Conservation (phyloP, 192 early-diverging fungal species). For the Coemansia sp. region DNA sequence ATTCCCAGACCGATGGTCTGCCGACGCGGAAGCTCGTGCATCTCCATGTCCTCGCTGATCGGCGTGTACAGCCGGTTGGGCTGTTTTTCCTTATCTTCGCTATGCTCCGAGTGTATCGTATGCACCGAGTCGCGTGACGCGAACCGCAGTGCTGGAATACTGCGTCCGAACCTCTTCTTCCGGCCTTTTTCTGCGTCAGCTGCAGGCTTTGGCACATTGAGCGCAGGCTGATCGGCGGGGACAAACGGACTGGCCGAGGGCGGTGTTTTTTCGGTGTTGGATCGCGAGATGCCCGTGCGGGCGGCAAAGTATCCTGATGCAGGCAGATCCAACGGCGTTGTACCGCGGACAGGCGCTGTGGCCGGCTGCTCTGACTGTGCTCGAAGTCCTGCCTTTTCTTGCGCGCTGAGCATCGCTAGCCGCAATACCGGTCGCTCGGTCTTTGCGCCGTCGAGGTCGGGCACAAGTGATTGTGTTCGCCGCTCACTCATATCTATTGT, state of each 20-base stretch:
- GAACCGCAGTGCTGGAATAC: conserved; percentile 29
- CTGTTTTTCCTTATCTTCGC: not conserved
- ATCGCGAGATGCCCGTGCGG: conserved; percentile 15
- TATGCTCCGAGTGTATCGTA: conserved; percentile 25
- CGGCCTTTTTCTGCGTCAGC: not conserved
- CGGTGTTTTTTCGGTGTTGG: conserved; percentile 3
- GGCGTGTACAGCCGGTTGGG: conserved; percentile 22
- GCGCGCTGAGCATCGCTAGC: conserved; percentile 39
- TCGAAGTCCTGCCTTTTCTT: conserved; percentile 12
- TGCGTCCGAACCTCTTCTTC: conserved; percentile 4
- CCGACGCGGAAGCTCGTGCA: not conserved
- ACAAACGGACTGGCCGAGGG: conserved; percentile 10
- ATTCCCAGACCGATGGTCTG: conserved; percentile 4
- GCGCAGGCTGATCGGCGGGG: not conserved
- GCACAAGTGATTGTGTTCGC: conserved; percentile 12
- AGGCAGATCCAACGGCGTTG: conserved; percentile 25
- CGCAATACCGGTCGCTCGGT: conserved; percentile 25
- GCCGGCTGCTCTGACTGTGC: conserved; percentile 17
- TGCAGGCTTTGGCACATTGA: not conserved
- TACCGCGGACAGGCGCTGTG: conserved; percentile 27
- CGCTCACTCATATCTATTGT: conserved; percentile 3
- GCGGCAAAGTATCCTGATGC: conserved; percentile 48
- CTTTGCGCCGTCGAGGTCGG: conserved; percentile 8
- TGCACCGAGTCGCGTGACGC: conserved; percentile 43
- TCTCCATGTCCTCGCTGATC: conserved; percentile 1